These are phyloP conservation scores for Gynostemma pentaphyllum DNA, from an alignment of 306 rosid species.

Conservation along the genomic window DNA sequence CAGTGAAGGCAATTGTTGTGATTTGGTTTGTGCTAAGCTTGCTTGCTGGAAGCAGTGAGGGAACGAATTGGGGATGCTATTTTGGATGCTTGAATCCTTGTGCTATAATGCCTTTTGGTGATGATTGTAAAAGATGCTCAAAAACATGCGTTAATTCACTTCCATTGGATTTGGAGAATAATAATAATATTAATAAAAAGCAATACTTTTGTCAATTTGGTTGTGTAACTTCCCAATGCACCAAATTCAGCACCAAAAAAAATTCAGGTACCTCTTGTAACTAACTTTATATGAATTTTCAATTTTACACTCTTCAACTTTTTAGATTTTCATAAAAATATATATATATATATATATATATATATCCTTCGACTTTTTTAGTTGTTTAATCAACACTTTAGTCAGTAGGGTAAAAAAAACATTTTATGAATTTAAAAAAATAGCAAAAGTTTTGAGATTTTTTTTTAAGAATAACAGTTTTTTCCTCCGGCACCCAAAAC, in stretches of 20 bases:
- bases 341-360: too few species aligned
- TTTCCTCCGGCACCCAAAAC: too few species aligned
- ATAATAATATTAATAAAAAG: not conserved
- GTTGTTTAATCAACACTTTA: too few species aligned
- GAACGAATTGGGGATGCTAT: constrained; percentile 14
- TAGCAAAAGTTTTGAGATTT: too few species aligned
- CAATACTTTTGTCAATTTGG: constrained; percentile 24
- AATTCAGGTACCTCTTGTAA: constrained; percentile 13
- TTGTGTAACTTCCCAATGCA: constrained; percentile 24
- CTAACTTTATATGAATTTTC: not conserved
- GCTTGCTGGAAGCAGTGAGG: not conserved
- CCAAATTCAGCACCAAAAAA: constrained; percentile 23
- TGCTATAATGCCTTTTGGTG: constrained; percentile 14
- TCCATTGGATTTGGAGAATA: not conserved
- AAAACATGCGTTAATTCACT: too few species aligned
- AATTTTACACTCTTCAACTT: not conserved
- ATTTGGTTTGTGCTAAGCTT: constrained; percentile 2
- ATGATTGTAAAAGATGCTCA: too few species aligned
- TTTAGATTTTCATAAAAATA: not conserved
- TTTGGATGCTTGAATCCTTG: constrained; percentile 24
- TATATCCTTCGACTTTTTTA: too few species aligned
- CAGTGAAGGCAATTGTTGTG: not conserved
- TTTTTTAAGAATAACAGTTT: too few species aligned
- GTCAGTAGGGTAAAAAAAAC: too few species aligned
- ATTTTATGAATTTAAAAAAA: too few species aligned